phyloP scores from a whole-genome alignment of 495 filamentous ascomycete species.

The Hypoxylon crocopeplum region DNA sequence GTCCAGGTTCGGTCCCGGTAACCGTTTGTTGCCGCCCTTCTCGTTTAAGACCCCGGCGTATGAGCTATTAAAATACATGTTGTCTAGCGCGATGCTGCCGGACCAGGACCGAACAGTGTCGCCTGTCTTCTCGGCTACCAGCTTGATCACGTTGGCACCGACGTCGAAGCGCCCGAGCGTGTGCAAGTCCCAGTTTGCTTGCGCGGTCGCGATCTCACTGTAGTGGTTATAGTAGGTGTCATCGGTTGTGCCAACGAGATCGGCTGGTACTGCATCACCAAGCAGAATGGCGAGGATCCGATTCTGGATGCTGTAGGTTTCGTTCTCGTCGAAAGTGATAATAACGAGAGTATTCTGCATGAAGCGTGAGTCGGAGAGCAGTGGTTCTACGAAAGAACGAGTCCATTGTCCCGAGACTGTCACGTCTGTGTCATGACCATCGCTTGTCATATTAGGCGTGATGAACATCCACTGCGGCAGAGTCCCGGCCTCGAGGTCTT shows the following conservation, averaged over 20 bases:
- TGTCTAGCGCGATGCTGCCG: slow-evolving; percentile 35
- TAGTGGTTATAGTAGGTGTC: slow-evolving; percentile 75
- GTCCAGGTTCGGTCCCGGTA: slow-evolving; percentile 46
- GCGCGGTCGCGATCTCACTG: slow-evolving; percentile 67
- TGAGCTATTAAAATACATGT: slow-evolving; percentile 55
- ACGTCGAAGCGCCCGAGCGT: slow-evolving; percentile 59
- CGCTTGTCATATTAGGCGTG: slow-evolving; percentile 73
- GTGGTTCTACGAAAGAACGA: slow-evolving; percentile 63
- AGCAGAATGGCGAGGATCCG: slow-evolving; percentile 66
- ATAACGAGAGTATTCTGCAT: slow-evolving; percentile 72
- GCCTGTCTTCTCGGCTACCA: slow-evolving; percentile 53
- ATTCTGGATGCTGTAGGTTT: slow-evolving; percentile 62
- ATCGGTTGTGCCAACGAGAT: slow-evolving; percentile 67
- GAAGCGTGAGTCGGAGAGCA: slow-evolving; percentile 69
- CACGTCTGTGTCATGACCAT: slow-evolving; percentile 73
- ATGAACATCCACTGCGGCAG: slow-evolving; percentile 79
- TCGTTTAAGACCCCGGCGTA: slow-evolving; percentile 56
- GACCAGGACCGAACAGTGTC: slow-evolving; percentile 45
- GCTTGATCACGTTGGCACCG: slow-evolving; percentile 60
- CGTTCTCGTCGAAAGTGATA: slow-evolving; percentile 73
- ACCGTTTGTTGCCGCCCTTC: slow-evolving; percentile 38
- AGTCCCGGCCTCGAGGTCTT: slow-evolving; percentile 61
- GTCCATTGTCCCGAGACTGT: slow-evolving; percentile 66
- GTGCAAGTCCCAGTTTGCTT: slow-evolving; percentile 64
- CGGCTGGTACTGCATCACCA: slow-evolving; percentile 66